Percentiles rank a stretch among this genome's conserved stretches.
phyloP scores from a whole-genome alignment of 305 asterid genomes.

The Ilex paraguariensis region DNA sequence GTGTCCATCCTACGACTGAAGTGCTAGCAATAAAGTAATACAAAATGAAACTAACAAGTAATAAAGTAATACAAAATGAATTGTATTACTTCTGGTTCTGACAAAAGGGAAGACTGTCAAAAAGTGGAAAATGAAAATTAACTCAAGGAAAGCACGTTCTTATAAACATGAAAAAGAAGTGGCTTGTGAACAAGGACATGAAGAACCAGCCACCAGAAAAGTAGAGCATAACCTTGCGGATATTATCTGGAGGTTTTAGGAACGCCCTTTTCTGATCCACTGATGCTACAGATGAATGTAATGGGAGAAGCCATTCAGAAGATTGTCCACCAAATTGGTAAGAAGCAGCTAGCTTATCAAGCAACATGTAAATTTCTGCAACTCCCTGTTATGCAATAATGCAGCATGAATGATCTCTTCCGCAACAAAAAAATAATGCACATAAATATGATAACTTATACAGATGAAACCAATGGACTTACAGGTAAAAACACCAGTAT shows the following conservation, averaged over 20 bases:
- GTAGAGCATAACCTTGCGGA: slow-evolving; percentile 69
- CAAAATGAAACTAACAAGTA: too few relatives aligned
- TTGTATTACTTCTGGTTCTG: too few relatives aligned
- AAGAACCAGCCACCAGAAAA: neutral
- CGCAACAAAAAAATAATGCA: slow-evolving; percentile 10
- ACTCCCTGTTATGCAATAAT: slow-evolving; percentile 62
- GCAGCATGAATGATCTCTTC: slow-evolving; percentile 1
- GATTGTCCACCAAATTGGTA: slow-evolving; percentile 75
- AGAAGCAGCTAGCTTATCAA: slow-evolving; percentile 67
- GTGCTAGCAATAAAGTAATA: too few relatives aligned
- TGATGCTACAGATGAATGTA: slow-evolving; percentile 91
- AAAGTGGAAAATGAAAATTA: too few relatives aligned
- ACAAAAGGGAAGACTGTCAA: too few relatives aligned
- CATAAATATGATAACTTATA: too few relatives aligned
- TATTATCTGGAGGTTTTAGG: slow-evolving; percentile 71
- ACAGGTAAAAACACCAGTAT: slow-evolving; percentile 91
- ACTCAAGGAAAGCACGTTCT: too few relatives aligned
- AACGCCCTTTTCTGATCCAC: slow-evolving; percentile 94
- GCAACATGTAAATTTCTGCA: slow-evolving; percentile 75
- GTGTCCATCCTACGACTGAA: too few relatives aligned
- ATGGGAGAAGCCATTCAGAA: slow-evolving; percentile 94
- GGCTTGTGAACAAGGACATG: neutral
- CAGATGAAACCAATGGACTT: slow-evolving; percentile 14
- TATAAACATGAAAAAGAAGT: neutral
- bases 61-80: too few relatives aligned